phyloP scores from a whole-genome alignment of 2,329 filamentous ascomycete genomes.

The Cadophora luteo-olivacea region DNA sequence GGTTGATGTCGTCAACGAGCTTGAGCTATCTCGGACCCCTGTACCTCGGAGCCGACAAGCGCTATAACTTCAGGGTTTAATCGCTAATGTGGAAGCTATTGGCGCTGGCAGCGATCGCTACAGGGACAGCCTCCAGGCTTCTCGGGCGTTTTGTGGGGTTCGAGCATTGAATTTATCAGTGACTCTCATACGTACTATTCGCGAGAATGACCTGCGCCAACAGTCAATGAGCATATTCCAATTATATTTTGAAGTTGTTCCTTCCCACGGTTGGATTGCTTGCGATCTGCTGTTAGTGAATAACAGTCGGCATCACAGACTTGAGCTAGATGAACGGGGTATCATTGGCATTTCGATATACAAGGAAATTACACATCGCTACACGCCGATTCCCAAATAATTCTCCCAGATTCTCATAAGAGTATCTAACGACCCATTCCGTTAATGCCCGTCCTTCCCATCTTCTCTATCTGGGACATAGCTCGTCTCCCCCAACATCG shows the following conservation, averaged over 20 bases:
- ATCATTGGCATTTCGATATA: slow-evolving; percentile 15
- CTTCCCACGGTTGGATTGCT: not conserved
- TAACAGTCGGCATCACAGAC: not conserved
- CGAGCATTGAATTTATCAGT: no score
- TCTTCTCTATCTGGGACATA: slow-evolving; percentile 70
- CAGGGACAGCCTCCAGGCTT: not conserved
- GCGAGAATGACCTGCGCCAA: not conserved
- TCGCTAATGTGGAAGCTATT: not conserved
- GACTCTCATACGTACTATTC: no score
- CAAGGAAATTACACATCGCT: slow-evolving; percentile 12
- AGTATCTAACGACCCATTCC: not conserved
- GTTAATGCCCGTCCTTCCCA: slow-evolving; percentile 31
- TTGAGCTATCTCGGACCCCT: slow-evolving; percentile 10
- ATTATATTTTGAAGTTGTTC: not conserved
- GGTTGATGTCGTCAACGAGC: slow-evolving; percentile 14
- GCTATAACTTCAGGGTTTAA: not conserved
- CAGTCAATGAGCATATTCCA: not conserved
- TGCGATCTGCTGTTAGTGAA: not conserved
- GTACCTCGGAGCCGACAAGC: not conserved
- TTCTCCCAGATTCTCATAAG: not conserved
- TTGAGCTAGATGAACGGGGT: not conserved
- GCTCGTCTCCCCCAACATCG: slow-evolving; percentile 72
- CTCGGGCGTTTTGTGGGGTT: no score
- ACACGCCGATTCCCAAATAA: not conserved
- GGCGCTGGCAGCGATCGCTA: not conserved